These are phyloP conservation scores for Blastobotrys ciferrii DNA, from an alignment of 1,139 yeast genomes.

Conservation along the genomic window DNA sequence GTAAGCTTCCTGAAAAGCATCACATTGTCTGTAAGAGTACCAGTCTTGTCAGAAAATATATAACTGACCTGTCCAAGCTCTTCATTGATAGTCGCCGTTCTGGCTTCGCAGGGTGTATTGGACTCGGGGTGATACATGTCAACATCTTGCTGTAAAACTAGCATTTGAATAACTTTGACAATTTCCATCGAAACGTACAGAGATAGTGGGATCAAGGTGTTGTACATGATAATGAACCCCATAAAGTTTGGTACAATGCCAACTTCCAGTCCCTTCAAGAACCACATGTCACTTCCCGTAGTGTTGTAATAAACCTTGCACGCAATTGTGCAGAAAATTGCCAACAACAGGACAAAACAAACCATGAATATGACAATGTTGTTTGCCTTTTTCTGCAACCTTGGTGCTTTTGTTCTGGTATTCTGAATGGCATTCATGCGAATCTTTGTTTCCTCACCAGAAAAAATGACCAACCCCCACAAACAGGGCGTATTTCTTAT, in stretches of 20 bases:
- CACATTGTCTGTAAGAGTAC: slow-evolving; percentile 69
- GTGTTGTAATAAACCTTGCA: slow-evolving; percentile 55
- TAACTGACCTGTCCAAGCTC: slow-evolving; percentile 96
- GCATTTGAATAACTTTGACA: slow-evolving; percentile 81
- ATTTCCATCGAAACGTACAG: slow-evolving; percentile 96
- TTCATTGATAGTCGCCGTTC: slow-evolving; percentile 92
- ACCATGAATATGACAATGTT: slow-evolving; percentile 87
- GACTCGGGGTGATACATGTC: slow-evolving; percentile 89
- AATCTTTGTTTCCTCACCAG: slow-evolving; percentile 95
- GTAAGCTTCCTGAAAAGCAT: slow-evolving; percentile 39
- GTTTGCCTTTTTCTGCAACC: slow-evolving; percentile 79
- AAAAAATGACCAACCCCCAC: slow-evolving; percentile 80
- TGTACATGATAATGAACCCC: slow-evolving; percentile 97
- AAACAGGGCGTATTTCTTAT: slow-evolving; percentile 74
- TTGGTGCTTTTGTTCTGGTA: slow-evolving; percentile 91
- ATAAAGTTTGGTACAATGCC: slow-evolving; percentile 89
- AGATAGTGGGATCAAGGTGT: slow-evolving; percentile 91
- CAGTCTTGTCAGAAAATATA: slow-evolving; percentile 94
- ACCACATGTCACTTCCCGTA: slow-evolving; percentile 58
- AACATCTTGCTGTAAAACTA: slow-evolving; percentile 79
- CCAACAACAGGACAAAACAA: slow-evolving; percentile 64
- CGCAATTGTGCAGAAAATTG: slow-evolving; percentile 82
- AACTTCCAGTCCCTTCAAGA: slow-evolving; percentile 65
- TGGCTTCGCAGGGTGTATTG: slow-evolving; percentile 90
- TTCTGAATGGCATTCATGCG: slow-evolving; percentile 91